Evolutionary conservation across 2,329 filamentous ascomycete genomes (phyloP), one percentile per base, ranked within the genome.

Genomic region (Erysiphe pulchra): DNA sequence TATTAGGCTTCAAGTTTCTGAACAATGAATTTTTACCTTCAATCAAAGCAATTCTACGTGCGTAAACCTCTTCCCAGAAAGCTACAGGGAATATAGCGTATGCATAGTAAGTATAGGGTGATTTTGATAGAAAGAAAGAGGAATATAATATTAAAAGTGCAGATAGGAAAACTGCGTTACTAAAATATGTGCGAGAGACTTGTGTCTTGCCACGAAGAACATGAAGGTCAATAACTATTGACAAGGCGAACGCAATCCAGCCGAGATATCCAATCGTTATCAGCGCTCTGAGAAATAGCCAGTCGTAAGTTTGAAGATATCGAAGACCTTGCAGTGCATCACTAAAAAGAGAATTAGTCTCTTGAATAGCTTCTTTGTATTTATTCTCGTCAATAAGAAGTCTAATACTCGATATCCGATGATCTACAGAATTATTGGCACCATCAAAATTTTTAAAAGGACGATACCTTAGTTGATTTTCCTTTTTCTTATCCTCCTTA

Each of bases 241-340:
- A 90, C 44, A 92, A 65, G 1, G 86, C 84, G 60, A 86, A 98
- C 1, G 80, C 79, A 57, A 95, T 92, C 87, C 87, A 98, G 17
- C 90, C 90, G 8, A 95, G 64, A 56, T 95, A 98, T 16, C 90
- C 90, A 12, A 80, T 59, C 1, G 90, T 94, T 48, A 98, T 80
- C 44, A 98, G 68, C 1, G 83, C 80, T 49, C 90, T 72, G 33
- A 98, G 65, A 62, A 98, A 98, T 2, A 98, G 68, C 90, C 90
- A 98, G 63, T 98, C 90, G 56, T 98, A 98, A 0, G 86, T 98
- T 61, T 98, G 90, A 24, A 98, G 69, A 59, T 98, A 98, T 44
- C 90, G 74, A 49, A 98, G 65, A 8, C 90, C 90, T 49, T 84
- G 72, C 1, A 98, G 68, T 1, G 75, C 79, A 44, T 82, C 63